Base-by-base conservation (phyloP, 2,329 filamentous ascomycete genomes). In the Aspergillus pseudotamarii region DNA sequence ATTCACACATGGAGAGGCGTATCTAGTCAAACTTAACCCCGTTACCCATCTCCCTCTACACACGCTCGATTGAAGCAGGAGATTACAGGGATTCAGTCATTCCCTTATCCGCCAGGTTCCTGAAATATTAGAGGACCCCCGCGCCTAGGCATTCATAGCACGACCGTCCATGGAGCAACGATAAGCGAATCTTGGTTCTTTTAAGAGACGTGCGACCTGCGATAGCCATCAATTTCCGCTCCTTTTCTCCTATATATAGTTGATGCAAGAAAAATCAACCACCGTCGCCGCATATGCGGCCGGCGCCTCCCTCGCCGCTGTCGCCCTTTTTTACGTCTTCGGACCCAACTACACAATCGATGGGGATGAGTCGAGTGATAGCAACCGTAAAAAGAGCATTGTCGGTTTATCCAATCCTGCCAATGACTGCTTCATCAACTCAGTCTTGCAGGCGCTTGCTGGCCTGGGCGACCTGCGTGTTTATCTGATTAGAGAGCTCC, bases 371-470 rank as follows among this genome's bases (percentile, higher is more conserved):
- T 82, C 83, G 28, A 80, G 79, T 62, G 82, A 78, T 65, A 86
- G 85, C 60, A 81, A 81, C 66, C 89, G 91, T 70, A 95, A 93
- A 79, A 94, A 92, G 75, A 91, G 92, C 63, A 92, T 96, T 50
- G 93, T 98, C 60, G 95, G 95, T 45, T 85, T 98, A 61, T 84
- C 85, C 59, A 99, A 99, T 78, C 89, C 92, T 10, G 95, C 94
- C 69, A 99, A 99, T 79, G 95, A 95, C 78, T 95, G 92, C 82
- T 95, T 94, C 79, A 97, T 98, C 82, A 99, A 99, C 79, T 97
- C 93, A 28, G 91, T 97, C 23, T 86, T 99, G 41, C 95, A 99
- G 81, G 93, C 93, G 9, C 85, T 99, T 50, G 94, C 95, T 16
- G 95, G 95, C 3, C 83, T 98, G 36, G 91, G 91, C 57, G 93